A percentile compares a stretch with the other conserved stretches of the same genome.
Conservation (phyloP, 192 early-diverging fungal species). For the Podila epigama region DNA sequence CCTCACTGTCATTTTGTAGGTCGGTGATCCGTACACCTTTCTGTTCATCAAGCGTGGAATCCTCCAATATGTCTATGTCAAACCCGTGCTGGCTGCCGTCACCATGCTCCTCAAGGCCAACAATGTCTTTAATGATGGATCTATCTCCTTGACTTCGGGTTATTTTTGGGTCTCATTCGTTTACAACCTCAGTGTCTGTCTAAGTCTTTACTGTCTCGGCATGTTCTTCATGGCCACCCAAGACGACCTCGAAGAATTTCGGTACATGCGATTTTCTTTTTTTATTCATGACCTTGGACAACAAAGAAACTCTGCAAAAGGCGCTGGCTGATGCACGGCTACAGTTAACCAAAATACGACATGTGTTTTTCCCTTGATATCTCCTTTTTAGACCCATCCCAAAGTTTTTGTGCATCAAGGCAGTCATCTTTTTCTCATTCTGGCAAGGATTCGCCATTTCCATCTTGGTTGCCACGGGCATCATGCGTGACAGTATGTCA, state of each 20-base stretch:
- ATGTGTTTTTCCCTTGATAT: no score
- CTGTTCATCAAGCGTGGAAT: conserved; percentile 89
- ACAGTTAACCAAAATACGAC: no score
- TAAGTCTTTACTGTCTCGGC: conserved; percentile 85
- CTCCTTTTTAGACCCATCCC: conserved; percentile 75
- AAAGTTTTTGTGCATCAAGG: conserved; percentile 95
- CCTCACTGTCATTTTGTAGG: conserved; percentile 23
- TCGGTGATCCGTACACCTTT: conserved; percentile 88
- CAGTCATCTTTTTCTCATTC: conserved; percentile 93
- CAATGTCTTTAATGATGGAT: conserved; percentile 83
- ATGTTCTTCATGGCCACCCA: conserved; percentile 88
- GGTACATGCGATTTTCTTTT: conserved; percentile 55
- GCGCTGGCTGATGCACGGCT: no score
- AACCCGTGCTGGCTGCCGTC: conserved; percentile 78
- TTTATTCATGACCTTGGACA: no score
- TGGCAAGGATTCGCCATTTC: conserved; percentile 91
- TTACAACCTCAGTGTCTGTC: conserved; percentile 90
- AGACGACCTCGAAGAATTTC: conserved; percentile 73
- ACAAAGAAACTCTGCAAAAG: no score
- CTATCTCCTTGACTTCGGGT: conserved; percentile 67
- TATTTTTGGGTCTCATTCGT: conserved; percentile 85
- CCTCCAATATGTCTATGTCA: conserved; percentile 93
- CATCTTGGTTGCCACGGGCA: conserved; percentile 76
- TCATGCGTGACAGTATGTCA: conserved; percentile 73
- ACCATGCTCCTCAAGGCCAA: conserved; percentile 83